Percentiles rank a stretch among this genome's conserved stretches.
Evolutionary conservation across 768 basidiomycete species (phyloP).

Genomic region (Ephemerocybe angulata): DNA sequence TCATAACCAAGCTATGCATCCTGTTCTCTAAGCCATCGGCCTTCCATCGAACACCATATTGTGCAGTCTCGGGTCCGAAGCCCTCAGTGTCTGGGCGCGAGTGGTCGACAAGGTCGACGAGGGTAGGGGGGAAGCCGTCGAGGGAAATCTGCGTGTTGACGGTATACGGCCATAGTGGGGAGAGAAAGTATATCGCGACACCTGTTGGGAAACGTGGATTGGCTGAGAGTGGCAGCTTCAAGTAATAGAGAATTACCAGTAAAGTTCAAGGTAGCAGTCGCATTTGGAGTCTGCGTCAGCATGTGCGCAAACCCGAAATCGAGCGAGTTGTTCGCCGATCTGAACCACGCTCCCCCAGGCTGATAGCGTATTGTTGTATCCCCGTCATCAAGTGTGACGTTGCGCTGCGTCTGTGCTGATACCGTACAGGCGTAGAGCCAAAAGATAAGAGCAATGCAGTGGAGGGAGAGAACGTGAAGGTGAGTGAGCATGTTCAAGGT

Average conservation of each 20-base stretch:
- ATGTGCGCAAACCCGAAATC: slow-evolving; percentile 32
- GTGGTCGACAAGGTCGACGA: slow-evolving; percentile 40
- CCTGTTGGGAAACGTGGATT: too few relatives aligned
- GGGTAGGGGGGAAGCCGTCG: slow-evolving; percentile 28
- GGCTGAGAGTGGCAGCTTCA: too few relatives aligned
- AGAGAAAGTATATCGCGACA: too few relatives aligned
- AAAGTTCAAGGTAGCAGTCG: slow-evolving; percentile 41
- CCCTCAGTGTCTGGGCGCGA: slow-evolving; percentile 23
- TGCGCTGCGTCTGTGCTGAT: slow-evolving; percentile 21
- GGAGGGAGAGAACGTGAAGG: neutral
- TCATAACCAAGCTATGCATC: slow-evolving; percentile 35
- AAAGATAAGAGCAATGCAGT: slow-evolving; percentile 13
- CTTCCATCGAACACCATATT: slow-evolving; percentile 36
- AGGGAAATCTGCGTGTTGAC: slow-evolving; percentile 39
- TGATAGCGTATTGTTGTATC: slow-evolving; percentile 28
- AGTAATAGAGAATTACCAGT: too few relatives aligned
- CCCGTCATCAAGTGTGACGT: slow-evolving; percentile 33
- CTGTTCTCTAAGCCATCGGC: slow-evolving; percentile 29
- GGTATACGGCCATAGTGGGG: too few relatives aligned
- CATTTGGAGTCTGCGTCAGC: slow-evolving; percentile 29
- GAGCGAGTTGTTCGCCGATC: slow-evolving; percentile 26
- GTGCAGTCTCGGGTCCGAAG: slow-evolving; percentile 36
- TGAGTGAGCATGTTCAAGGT: neutral
- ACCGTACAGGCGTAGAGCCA: slow-evolving; percentile 7
- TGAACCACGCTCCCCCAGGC: slow-evolving; percentile 28